These are phyloP conservation scores for Fusarium sp. DNA, from an alignment of 2,329 filamentous ascomycete species.

Conservation along the genomic window DNA sequence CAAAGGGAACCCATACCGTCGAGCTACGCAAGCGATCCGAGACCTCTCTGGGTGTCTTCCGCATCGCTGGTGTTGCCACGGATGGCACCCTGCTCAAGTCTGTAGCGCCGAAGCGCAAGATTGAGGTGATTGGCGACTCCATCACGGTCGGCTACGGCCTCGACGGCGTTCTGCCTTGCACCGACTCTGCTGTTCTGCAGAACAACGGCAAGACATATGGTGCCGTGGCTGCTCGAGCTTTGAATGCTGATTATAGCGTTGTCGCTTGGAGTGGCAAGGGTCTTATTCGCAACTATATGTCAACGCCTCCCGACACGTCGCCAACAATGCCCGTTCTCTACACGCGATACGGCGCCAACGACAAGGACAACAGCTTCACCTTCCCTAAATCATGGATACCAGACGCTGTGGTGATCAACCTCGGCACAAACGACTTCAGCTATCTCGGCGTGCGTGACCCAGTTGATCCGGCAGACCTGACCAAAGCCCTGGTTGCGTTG, in stretches of 20 bases:
- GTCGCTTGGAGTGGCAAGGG: constrained; percentile 59
- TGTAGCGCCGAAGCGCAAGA: constrained; percentile 47
- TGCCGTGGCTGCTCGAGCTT: constrained; percentile 54
- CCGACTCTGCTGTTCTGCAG: constrained; percentile 53
- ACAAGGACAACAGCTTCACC: constrained; percentile 51
- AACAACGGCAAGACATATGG: constrained; percentile 56
- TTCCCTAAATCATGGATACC: constrained; percentile 48
- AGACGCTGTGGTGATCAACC: constrained; percentile 56
- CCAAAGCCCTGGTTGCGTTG: constrained; percentile 41
- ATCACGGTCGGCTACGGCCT: constrained; percentile 59
- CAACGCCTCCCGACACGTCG: constrained; percentile 44
- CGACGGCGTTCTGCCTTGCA: constrained; percentile 54
- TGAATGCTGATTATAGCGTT: constrained; percentile 56
- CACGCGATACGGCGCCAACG: constrained; percentile 56
- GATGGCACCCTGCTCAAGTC: constrained; percentile 39
- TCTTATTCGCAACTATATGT: constrained; percentile 53
- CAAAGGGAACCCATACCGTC: constrained; percentile 29
- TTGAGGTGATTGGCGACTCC: constrained; percentile 59
- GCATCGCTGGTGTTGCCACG: constrained; percentile 5
- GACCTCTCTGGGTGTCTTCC: constrained; percentile 20
- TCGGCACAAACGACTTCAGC: constrained; percentile 58
- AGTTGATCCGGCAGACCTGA: constrained; percentile 45
- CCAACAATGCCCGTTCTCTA: constrained; percentile 55
- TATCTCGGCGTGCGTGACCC: constrained; percentile 48
- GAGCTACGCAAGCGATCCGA: constrained; percentile 35